Percentiles rank a stretch among this genome's conserved stretches.
Evolutionary conservation across 768 basidiomycete species (phyloP).

Genomic region (Gloeostereum incarnatum): DNA sequence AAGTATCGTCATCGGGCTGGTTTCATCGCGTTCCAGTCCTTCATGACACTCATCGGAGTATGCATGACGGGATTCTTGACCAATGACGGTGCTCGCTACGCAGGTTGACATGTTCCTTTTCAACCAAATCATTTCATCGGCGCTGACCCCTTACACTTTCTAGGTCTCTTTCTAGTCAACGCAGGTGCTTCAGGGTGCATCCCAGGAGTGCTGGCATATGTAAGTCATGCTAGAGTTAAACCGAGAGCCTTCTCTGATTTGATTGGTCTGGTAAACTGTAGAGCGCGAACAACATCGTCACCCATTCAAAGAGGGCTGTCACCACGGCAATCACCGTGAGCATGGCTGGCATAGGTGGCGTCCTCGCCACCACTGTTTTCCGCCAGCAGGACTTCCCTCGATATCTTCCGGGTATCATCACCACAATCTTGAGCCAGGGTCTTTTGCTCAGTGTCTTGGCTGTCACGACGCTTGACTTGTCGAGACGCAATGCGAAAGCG

Average conservation of each 20-base stretch:
- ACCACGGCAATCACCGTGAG: conserved; percentile 36
- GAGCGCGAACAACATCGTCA: conserved; percentile 41
- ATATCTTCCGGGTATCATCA: conserved; percentile 38
- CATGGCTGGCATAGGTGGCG: conserved; percentile 40
- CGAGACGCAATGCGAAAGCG: too few relatives aligned
- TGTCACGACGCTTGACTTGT: conserved; percentile 28
- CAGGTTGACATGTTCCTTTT: conserved; percentile 6
- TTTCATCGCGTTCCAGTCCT: conserved; percentile 28
- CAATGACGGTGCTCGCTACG: conserved; percentile 11
- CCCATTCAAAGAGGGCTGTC: conserved; percentile 39
- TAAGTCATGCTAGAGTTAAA: conserved; percentile 14
- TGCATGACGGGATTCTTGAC: conserved; percentile 27
- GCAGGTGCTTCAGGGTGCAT: conserved; percentile 36
- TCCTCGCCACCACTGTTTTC: conserved; percentile 37
- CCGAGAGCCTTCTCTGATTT: neutral
- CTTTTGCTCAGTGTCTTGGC: conserved; percentile 29
- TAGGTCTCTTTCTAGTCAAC: conserved; percentile 36
- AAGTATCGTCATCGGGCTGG: conserved; percentile 29
- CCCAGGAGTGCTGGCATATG: conserved; percentile 40
- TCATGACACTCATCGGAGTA: conserved; percentile 29
- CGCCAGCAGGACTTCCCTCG: conserved; percentile 33
- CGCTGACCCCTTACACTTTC: neutral
- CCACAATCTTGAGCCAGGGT: conserved; percentile 34
- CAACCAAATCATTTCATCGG: neutral
- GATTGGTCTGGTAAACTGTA: conserved; percentile 9